Conservation (phyloP, 352 stramenopile genomes). For the Phytopythium boreale region DNA sequence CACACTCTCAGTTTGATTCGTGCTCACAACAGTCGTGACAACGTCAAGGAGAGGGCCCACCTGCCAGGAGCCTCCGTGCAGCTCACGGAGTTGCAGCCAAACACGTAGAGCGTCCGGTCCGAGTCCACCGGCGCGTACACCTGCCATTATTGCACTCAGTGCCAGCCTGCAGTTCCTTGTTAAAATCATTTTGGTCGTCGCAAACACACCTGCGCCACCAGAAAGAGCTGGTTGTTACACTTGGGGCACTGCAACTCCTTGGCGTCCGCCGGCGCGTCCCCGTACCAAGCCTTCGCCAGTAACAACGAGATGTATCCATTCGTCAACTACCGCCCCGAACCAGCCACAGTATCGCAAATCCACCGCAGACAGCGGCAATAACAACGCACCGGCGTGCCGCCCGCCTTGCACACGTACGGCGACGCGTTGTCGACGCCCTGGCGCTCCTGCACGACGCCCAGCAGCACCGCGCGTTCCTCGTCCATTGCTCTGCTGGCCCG, state of each 20-base stretch:
- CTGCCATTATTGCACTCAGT: conserved; percentile 18
- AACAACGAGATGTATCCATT: not conserved
- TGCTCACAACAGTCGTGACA: no score
- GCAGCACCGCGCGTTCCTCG: conserved; percentile 55
- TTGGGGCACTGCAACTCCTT: conserved; percentile 47
- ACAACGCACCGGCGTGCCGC: conserved; percentile 60
- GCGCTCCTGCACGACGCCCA: conserved; percentile 67
- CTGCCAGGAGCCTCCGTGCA: conserved; percentile 58
- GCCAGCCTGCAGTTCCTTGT: no score
- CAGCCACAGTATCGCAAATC: not conserved
- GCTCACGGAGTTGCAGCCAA: conserved; percentile 79
- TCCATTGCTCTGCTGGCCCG: conserved; percentile 44
- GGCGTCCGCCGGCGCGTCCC: conserved; percentile 32
- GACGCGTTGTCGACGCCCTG: conserved; percentile 61
- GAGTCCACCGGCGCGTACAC: conserved; percentile 75
- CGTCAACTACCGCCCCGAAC: not conserved
- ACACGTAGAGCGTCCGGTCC: conserved; percentile 78
- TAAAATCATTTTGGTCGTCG: no score
- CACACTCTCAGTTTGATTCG: not conserved
- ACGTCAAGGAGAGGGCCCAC: conserved; percentile 10
- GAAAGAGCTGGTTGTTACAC: conserved; percentile 54
- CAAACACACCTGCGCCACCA: conserved; percentile 51
- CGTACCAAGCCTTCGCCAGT: conserved; percentile 52
- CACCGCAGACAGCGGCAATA: not conserved
- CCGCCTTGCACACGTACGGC: conserved; percentile 75